phyloP scores from a whole-genome alignment of 1,139 yeast genomes.

The Suhomyces taliae region DNA sequence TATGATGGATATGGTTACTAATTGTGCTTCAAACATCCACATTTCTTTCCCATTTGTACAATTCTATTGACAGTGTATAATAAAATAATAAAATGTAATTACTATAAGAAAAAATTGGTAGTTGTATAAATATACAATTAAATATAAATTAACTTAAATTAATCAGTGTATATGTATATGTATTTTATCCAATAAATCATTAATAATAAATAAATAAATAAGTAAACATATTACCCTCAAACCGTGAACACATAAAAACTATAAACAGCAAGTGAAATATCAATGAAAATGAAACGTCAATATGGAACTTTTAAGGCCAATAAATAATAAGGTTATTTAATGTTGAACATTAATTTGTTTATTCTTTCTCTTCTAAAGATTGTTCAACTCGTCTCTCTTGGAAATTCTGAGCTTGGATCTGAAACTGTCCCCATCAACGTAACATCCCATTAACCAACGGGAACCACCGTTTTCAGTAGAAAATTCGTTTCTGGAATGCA shows the following conservation, averaged over 20 bases:
- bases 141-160: no score
- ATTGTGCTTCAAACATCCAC: neutral
- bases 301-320: no score
- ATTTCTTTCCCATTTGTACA: no score
- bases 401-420: conserved; percentile 57
- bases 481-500: conserved; percentile 70
- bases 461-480: conserved; percentile 51
- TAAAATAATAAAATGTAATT: neutral
- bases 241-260: no score
- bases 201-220: no score
- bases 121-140: no score
- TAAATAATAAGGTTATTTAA: no score
- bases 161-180: neutral
- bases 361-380: neutral
- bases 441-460: conserved; percentile 80
- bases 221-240: no score
- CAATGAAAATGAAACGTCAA: neutral
- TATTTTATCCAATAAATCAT: no score
- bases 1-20: conserved; percentile 35
- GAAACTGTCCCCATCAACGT: conserved; percentile 71
- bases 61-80: conserved; percentile 5
- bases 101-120: neutral
- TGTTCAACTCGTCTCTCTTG: conserved; percentile 1
- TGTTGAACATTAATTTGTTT: neutral
- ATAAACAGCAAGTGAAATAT: no score